A percentile compares a stretch with the other conserved stretches of the same genome.
These are phyloP conservation scores for Shiraia sp. DNA, from an alignment of 2,329 filamentous ascomycete species.

Conservation along the genomic window DNA sequence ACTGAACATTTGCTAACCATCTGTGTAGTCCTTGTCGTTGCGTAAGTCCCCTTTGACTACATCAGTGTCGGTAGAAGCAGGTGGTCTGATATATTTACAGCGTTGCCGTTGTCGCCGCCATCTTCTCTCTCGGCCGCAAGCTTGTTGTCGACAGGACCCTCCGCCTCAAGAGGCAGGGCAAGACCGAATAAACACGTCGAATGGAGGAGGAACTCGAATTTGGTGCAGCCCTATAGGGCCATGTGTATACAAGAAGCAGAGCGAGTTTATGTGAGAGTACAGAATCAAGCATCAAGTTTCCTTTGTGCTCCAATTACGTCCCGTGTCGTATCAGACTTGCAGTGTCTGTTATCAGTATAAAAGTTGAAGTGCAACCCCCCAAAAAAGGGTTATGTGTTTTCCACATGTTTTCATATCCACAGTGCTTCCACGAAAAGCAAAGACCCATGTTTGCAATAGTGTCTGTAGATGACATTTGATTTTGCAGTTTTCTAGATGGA, in stretches of 20 bases:
- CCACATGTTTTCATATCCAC: background rate
- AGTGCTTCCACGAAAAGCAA: too few species aligned
- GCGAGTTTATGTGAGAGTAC: slow-evolving; percentile 11
- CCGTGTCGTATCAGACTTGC: background rate
- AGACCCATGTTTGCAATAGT: too few species aligned
- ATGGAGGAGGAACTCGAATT: slow-evolving; percentile 7
- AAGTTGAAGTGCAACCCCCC: background rate
- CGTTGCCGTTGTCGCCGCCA: slow-evolving; percentile 73
- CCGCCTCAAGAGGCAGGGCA: slow-evolving; percentile 73
- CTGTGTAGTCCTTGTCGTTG: slow-evolving; percentile 76
- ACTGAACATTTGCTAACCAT: slow-evolving; percentile 18
- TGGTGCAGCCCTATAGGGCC: slow-evolving; percentile 16
- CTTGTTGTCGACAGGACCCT: slow-evolving; percentile 89
- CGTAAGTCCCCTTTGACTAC: slow-evolving; percentile 57
- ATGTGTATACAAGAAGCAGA: slow-evolving; percentile 29
- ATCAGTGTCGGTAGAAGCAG: slow-evolving; percentile 9
- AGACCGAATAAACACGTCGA: slow-evolving; percentile 30
- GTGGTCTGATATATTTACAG: slow-evolving; percentile 45
- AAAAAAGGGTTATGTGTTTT: slow-evolving; percentile 1
- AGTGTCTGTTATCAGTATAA: background rate
- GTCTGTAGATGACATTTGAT: too few species aligned
- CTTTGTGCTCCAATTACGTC: slow-evolving; percentile 18
- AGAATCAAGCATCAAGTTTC: slow-evolving; percentile 30
- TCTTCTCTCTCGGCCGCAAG: slow-evolving; percentile 82
- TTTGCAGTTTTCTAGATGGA: too few species aligned